Evolutionary conservation across 1,139 yeast species (phyloP).

Genomic region (Blastobotrys raffinosifermentans): DNA sequence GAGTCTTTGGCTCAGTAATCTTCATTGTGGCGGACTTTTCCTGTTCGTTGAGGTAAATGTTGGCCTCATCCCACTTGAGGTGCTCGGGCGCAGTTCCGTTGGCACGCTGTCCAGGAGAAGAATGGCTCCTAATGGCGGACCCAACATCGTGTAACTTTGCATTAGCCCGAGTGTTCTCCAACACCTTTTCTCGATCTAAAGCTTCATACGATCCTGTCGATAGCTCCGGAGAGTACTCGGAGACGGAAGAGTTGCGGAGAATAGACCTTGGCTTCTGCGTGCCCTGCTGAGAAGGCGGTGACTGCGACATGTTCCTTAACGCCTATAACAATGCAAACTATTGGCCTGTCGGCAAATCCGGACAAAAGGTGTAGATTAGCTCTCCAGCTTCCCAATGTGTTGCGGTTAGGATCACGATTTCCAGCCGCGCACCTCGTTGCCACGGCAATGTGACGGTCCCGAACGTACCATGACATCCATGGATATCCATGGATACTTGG

Average conservation of each 20-base stretch:
- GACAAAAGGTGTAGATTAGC: too few relatives aligned
- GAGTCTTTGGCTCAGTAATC: slow-evolving; percentile 96
- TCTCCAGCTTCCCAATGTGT: too few relatives aligned
- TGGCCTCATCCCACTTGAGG: slow-evolving; percentile 65
- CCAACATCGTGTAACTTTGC: slow-evolving; percentile 36
- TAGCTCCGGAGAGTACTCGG: slow-evolving; percentile 2
- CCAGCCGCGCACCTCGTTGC: too few relatives aligned
- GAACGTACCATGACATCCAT: too few relatives aligned
- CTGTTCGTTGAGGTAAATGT: slow-evolving; percentile 58
- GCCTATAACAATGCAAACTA: too few relatives aligned
- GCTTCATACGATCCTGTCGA: slow-evolving; percentile 8
- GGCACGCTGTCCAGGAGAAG: slow-evolving; percentile 10
- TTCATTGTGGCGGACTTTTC: slow-evolving; percentile 71
- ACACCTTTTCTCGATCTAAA: slow-evolving; percentile 41
- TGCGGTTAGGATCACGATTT: too few relatives aligned
- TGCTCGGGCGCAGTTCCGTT: slow-evolving; percentile 11
- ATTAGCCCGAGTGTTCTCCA: slow-evolving; percentile 42
- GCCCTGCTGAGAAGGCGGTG: too few relatives aligned
- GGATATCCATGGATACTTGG: too few relatives aligned
- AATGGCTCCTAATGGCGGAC: slow-evolving; percentile 16
- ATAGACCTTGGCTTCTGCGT: slow-evolving; percentile 11
- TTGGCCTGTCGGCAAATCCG: too few relatives aligned
- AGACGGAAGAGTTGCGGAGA: not conserved
- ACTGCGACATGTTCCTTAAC: too few relatives aligned
- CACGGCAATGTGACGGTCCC: too few relatives aligned